Conservation (phyloP, 805 yeast genomes). For the Saccharomycopsis malanga region DNA sequence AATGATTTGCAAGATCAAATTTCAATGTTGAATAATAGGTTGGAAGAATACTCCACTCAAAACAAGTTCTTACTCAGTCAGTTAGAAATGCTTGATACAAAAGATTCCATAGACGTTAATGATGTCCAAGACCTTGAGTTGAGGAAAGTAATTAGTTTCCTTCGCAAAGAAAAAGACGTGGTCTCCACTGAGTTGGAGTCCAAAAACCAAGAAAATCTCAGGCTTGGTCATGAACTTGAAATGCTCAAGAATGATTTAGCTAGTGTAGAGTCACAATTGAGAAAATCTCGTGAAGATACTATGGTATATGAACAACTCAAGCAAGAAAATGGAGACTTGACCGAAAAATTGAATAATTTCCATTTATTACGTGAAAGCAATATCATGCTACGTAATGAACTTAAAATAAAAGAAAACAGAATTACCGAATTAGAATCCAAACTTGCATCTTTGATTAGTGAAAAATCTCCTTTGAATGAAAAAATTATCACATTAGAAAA, state of each 20-base stretch:
- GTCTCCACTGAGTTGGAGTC: constrained; percentile 52
- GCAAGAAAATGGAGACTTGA: constrained; percentile 38
- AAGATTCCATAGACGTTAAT: constrained; percentile 11
- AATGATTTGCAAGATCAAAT: constrained; percentile 40
- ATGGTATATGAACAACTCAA: constrained; percentile 24
- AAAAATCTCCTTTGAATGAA: constrained; percentile 41
- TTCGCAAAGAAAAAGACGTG: constrained; percentile 72
- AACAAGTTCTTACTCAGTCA: constrained; percentile 63
- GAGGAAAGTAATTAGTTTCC: constrained; percentile 49
- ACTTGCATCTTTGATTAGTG: constrained; percentile 28
- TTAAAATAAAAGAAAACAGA: constrained; percentile 28
- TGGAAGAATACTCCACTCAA: constrained; percentile 57
- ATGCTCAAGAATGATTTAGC: constrained; percentile 44
- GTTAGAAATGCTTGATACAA: constrained; percentile 39
- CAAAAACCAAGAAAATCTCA: constrained; percentile 45
- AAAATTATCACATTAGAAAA: constrained; percentile 33
- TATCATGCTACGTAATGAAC: constrained; percentile 51
- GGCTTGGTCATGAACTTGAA: constrained; percentile 45
- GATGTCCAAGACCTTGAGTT: constrained; percentile 28
- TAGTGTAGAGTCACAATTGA: constrained; percentile 43
- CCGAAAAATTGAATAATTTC: constrained; percentile 43
- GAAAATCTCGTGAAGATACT: constrained; percentile 31
- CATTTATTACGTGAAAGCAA: constrained; percentile 64
- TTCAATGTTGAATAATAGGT: constrained; percentile 29
- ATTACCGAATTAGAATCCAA: constrained; percentile 36